Evolutionary conservation across 306 rosid genomes (phyloP), one percentile per base, ranked within the genome.

Genomic region (Gillenia trifoliata): DNA sequence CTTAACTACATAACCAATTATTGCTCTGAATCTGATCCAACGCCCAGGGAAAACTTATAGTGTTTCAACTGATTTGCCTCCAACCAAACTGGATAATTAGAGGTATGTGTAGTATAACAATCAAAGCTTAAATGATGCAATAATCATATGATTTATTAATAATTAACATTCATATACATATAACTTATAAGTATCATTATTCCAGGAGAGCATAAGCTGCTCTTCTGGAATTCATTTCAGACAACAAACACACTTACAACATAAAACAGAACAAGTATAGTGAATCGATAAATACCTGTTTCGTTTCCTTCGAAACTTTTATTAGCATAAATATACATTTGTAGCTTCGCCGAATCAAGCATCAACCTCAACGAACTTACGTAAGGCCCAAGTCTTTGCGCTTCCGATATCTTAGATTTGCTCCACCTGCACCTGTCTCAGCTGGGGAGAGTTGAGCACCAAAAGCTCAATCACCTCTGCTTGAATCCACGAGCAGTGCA

Each of bases 381-480:
- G 70, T 0, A 88, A 86, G 4, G 93, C 91, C 82, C 80, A 85
- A 12, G 54, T 74, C 82, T 74, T 88, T 0, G 87, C 87, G 80
- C 82, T 61, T 79, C 90, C 3, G 96, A 88, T 61, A 94, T 74
- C 87, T 88, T 94, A n/a, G 73, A 52, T 67, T 60, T 78, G 87
- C 56, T 94, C 99, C 64, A 94, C 96, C 57, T 79, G 82, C 20
- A 94, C 71, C 59, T 71, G 81, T 64, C 81, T 94, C 85, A 94
- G 82, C 55, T 64, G 47, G 2, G 85, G 78, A 64, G 80, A 85
- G 68, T 84, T 87, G 74, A 83, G 57, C 16, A 90, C 36, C n/a
- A 86, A 83, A 22, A 77, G 11, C 73, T 94, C 92, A 66, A 92
- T 34, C 9, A 86, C 88, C 66, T 75, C 85, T 25, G 84, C 70